Conservation (phyloP, 495 filamentous ascomycete genomes). For the Wilcoxina mikolae region DNA sequence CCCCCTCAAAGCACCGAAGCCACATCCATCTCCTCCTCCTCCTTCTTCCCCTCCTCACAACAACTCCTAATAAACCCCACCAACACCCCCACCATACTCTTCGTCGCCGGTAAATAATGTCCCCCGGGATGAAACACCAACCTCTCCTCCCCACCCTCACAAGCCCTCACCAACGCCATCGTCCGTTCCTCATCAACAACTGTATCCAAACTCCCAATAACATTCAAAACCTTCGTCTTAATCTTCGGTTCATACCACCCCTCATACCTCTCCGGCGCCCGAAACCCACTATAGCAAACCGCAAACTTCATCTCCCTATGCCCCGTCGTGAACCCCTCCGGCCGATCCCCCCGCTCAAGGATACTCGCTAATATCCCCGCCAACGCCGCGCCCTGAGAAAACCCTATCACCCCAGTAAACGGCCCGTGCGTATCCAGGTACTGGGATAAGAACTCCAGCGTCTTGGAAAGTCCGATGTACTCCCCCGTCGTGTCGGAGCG, state of each 20-base stretch:
- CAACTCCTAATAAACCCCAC: constrained; percentile 58
- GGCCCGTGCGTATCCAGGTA: constrained; percentile 36
- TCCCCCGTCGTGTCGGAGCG: constrained; percentile 42
- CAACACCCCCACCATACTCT: constrained; percentile 61
- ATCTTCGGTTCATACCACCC: constrained; percentile 66
- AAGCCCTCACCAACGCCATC: constrained; percentile 50
- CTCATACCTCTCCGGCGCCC: constrained; percentile 45
- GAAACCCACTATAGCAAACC: constrained; percentile 66
- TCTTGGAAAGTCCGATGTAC: constrained; percentile 53
- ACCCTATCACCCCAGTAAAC: constrained; percentile 31
- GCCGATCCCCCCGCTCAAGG: constrained; percentile 43
- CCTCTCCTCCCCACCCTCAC: constrained; percentile 39
- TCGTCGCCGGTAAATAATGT: constrained; percentile 73
- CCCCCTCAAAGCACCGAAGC: constrained; percentile 36
- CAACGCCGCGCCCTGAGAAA: constrained; percentile 32
- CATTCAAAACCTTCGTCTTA: constrained; percentile 62
- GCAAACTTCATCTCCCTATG: constrained; percentile 55
- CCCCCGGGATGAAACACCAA: constrained; percentile 82
- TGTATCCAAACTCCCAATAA: constrained; percentile 71
- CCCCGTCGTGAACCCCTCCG: constrained; percentile 32
- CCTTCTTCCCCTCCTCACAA: constrained; percentile 29
- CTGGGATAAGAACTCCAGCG: constrained; percentile 44
- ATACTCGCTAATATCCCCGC: constrained; percentile 42
- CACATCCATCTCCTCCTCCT: constrained; percentile 36
- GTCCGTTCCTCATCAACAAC: constrained; percentile 69